These are phyloP conservation scores for Zygosaccharomyces kombuchaensis DNA, from an alignment of 805 yeast species.

Conservation along the genomic window DNA sequence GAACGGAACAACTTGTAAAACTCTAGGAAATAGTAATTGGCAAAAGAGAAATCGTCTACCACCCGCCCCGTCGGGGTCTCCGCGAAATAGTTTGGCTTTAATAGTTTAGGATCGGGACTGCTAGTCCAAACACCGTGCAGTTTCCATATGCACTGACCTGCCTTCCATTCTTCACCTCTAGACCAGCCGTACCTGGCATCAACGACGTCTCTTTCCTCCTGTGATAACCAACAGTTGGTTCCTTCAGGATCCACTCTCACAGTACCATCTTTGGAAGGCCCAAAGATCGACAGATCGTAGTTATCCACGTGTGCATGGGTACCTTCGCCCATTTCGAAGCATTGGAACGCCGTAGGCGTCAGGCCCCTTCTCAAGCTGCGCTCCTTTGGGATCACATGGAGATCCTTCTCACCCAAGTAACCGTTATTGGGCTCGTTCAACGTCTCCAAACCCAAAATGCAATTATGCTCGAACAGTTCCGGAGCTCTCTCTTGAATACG, in stretches of 20 bases:
- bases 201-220: slow-evolving; percentile 37
- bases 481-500: slow-evolving; percentile 41
- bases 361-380: slow-evolving; percentile 73
- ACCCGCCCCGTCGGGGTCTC: slow-evolving; percentile 37
- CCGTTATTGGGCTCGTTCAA: slow-evolving; percentile 86
- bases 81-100: slow-evolving; percentile 50
- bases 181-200: slow-evolving; percentile 70
- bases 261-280: slow-evolving; percentile 65
- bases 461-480: slow-evolving; percentile 42
- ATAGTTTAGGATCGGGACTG: slow-evolving; percentile 30
- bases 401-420: slow-evolving; percentile 56
- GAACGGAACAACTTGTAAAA: slow-evolving; percentile 51
- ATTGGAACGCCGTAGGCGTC: slow-evolving; percentile 76
- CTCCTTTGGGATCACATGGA: slow-evolving; percentile 50
- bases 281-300: slow-evolving; percentile 67
- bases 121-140: slow-evolving; percentile 70
- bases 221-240: slow-evolving; percentile 60
- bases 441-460: slow-evolving; percentile 66
- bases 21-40: slow-evolving; percentile 60
- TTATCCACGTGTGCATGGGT: slow-evolving; percentile 59
- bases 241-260: slow-evolving; percentile 63
- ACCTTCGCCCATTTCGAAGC: slow-evolving; percentile 77
- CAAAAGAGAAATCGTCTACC: slow-evolving; percentile 52
- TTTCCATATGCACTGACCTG: slow-evolving; percentile 79
- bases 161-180: slow-evolving; percentile 58